A percentile compares a stretch with the other conserved stretches of the same genome.
These are phyloP conservation scores for Flaveria ramosissima DNA, from an alignment of 129 eudicot species.

Conservation along the genomic window DNA sequence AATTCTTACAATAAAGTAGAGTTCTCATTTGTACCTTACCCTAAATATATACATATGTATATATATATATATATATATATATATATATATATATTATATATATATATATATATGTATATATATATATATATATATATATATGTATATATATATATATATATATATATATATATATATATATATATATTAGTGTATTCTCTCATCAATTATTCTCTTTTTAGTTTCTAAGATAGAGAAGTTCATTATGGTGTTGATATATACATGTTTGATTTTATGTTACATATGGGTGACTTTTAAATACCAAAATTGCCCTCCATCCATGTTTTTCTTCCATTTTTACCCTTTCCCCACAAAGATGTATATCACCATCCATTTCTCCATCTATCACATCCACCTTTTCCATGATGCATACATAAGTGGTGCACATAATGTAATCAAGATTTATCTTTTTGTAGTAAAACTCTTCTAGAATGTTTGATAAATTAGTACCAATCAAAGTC, in stretches of 20 bases:
- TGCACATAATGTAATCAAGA: neutral
- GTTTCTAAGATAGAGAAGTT: neutral
- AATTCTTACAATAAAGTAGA: no score
- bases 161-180: no score
- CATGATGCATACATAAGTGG: constrained; percentile 7
- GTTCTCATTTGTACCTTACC: no score
- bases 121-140: no score
- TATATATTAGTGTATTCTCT: constrained; percentile 7
- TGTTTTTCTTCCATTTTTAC: neutral
- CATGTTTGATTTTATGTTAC: neutral
- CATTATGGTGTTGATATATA: neutral
- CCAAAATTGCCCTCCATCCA: constrained; percentile 8
- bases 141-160: no score
- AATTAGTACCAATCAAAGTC: neutral
- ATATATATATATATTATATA: no score
- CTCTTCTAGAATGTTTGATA: neutral
- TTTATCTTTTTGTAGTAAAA: neutral
- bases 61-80: no score
- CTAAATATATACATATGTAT: no score
- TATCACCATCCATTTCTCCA: neutral
- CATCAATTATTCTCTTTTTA: constrained; percentile 13
- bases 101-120: no score
- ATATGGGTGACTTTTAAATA: neutral
- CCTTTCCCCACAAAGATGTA: neutral
- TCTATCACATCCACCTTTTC: neutral